Evolutionary conservation across 768 basidiomycete species (phyloP), one percentile per base, ranked within the genome.

Genomic region (Lactarius deliciosus): DNA sequence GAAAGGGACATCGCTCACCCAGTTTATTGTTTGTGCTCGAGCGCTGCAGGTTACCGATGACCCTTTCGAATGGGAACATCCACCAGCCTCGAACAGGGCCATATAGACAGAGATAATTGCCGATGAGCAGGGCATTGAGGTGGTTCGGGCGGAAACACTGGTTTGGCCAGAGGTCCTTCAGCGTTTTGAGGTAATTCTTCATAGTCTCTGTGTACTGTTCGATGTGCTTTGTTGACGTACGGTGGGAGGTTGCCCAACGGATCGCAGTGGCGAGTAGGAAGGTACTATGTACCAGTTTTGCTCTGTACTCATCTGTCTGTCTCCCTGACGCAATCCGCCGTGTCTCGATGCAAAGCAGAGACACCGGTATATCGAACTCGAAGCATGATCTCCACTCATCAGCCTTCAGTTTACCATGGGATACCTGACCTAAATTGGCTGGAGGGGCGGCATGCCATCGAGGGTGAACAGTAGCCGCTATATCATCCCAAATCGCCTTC

Each of bases 31-130:
- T 73, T 9, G 73, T 76, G 20, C 65, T 66, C 16, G 72, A 53
- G 1, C 69, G 59, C 50, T 77, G 74, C 30, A 77, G 38, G 7
- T 57, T 54, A 0, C 77, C 73, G 20, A 74, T 36, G 10, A 36
- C 36, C 10, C 36, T 36, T 36, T 36, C 36, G 36, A 77, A 76
- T 2, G 75, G 74, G 60, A 77, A 79, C 55, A 74, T 73, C 73
- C 79, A 76, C 77, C 77, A 79, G 0, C 71, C 71, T 64, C 76
- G 73, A 36, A 74, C 67, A 5, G 78, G 79, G 0, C 80, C 77
- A 25, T 54, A 63, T 22, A 36, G 54, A 47, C 3, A 34, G 56
- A 53, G 63, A 47, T 57, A 47, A 22, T 43, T 36, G 36, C n/a
- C n/a, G n/a, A n/a, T n/a, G n/a, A n/a, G n/a, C n/a, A n/a, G n/a